Base-by-base conservation (phyloP, 352 stramenopile genomes). In the Globisporangium mamillatum region DNA sequence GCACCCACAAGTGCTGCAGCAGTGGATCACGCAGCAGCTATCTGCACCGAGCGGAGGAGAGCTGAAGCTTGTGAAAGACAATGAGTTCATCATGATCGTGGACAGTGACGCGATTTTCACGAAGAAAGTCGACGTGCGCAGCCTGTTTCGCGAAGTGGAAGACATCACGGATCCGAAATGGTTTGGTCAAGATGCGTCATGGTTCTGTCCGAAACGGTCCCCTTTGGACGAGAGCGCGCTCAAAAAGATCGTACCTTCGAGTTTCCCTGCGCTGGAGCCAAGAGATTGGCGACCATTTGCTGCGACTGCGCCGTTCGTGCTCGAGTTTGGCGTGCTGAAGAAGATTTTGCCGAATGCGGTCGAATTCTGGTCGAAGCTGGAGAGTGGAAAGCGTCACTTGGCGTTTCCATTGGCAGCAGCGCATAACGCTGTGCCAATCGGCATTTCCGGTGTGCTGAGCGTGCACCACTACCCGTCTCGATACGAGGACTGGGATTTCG, bases 401-500 rank as follows among this genome's bases (percentile, higher is more conserved):
- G 86, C 86, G 16, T 72, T 93, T 9, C 83, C 88, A 20, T 63
- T 95, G n/a, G 82, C 86, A 12, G 82, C 82, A 1, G 84, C 84
- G 18, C 86, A 95, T 52, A 74, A 83, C 24, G 73, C 75, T 12
- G 58, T 76, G 2, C 65, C 72, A 0, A 82, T 94, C 44, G 86
- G 84, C 25, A 86, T 94, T 24, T 86, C 84, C 0, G 83, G 88
- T 34, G 80, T 81, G n/a, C 68, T 95, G 3, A 92, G 77, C 61
- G 75, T 95, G 8, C 84, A 91, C 64, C 76, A 91, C 64, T 95
- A 94, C 62, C 75, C 82, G 24, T 95, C 86, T 56, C 86, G 87
- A 4, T 93, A 92, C 63, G 86, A 94, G 66, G 94, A 95, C 75
- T 95, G 88, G 88, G 86, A 95, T 62, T 93, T 94, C 67, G 86